Evolutionary conservation across 2,329 filamentous ascomycete species (phyloP), one percentile per base, ranked within the genome.

Genomic region (Hymenoscyphus fraxineus): DNA sequence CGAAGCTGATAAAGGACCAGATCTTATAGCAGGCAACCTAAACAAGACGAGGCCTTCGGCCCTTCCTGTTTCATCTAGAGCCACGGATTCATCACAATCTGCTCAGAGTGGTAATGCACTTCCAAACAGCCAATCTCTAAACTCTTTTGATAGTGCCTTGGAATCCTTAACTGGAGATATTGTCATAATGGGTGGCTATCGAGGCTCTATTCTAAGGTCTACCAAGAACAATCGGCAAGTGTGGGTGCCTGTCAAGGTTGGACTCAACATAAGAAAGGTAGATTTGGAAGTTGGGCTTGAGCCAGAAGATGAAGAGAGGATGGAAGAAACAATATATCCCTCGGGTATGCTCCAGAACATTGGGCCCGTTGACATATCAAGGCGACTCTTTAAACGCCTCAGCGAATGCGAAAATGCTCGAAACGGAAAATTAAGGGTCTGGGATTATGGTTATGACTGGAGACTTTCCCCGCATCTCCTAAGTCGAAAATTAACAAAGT

Each of bases 371-470:
- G 94, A 98, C 75, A 93, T 97, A 64, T 92, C 91, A 4, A 88
- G 87, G 64, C 86, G 92, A 47, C 80, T 98, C 1, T 88, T 97
- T 76, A 93, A 91, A 74, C 88, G 89, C 63, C 77, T 97, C 22
- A 83, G 86, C 59, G 87, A 88, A 39, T 91, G 86, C 69, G 87
- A 92, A 13, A 96, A 96, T 72, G 87, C 85, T 1, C 83, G 85
- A 61, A 82, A 80, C 3, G 92, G 91, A 7, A 88, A 84, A 67
- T 79, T 97, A 6, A 83, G 92, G 58, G 84, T 97, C 0, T 93
- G 93, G 81, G 89, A 97, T 71, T 98, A 94, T 73, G 93, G 93
- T 19, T 98, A 97, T 72, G 94, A 98, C 77, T 98, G 94, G 94
- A 85, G 94, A 16, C 80, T 97, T 47, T 95, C 91, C 68, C 94